Base-by-base conservation (phyloP, 169 alveolate genomes). In the Plasmodium billcollinsi region DNA sequence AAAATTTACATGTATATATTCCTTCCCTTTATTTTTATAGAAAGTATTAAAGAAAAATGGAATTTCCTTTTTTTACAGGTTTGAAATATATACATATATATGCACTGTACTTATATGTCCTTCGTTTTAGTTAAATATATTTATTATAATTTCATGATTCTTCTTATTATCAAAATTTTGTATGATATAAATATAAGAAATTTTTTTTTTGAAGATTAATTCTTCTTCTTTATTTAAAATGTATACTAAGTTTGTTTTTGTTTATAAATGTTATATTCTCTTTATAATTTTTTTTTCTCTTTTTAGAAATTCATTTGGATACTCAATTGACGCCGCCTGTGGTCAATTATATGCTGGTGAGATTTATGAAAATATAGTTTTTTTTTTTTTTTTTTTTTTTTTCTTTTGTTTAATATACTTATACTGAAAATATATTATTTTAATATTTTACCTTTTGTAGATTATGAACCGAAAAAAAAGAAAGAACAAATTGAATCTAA, bases 271-370 rank as follows among this genome's bases (percentile, higher is more conserved):
- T 26, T 56, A 5, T 73, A 24, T 75, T 21, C 47, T 26, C 59
- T 43, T 69, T 2, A 12, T 18, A 54, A 29, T 29, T 43, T 18
- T 18, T 59, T 20, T 20, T 45, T 29, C 29, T 26, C 12, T 7
- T 24, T 59, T 20, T 65, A 94, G 97, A 65, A 93, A 95, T 73
- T 94, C 94, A 75, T 95, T 94, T 59, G 97, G 97, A 11, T 89
- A 92, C 74, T 65, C 92, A 21, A 95, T 95, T 45, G 97, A 95
- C 59, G 97, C 97, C 1, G 97, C 97, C 12, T 95, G 97, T 54
- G 97, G 97, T 45, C 97, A 95, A 56, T 93, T 95, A 50, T 93
- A 74, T 56, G 95, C 96, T 71, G 96, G 95, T 94, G 59, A 33
- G 20, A 1, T 73, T 9, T 50, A 29, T n/a, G 15, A 14, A 7